These are phyloP conservation scores for Picochlorum sp. DNA, from an alignment of 139 green algal genomes.

Conservation along the genomic window DNA sequence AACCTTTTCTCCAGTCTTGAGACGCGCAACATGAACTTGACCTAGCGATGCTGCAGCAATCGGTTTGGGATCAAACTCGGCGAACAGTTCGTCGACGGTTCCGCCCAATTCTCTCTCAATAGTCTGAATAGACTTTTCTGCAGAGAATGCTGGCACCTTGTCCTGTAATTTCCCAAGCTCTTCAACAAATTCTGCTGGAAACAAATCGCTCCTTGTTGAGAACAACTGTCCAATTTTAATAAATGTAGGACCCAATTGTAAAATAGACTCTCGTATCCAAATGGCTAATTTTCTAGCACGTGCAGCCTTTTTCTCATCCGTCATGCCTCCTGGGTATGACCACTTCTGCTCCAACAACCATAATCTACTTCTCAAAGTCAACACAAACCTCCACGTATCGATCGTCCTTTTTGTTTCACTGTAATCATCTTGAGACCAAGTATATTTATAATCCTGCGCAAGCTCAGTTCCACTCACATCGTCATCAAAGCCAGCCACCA, in stretches of 20 bases:
- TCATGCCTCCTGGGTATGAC: conserved; percentile 50
- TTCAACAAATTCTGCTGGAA: conserved; percentile 88
- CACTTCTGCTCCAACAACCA: conserved; percentile 76
- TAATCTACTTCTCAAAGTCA: conserved; percentile 53
- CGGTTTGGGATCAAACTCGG: conserved; percentile 70
- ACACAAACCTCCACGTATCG: conserved; percentile 82
- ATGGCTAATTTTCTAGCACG: conserved; percentile 27
- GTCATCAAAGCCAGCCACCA: conserved; percentile 34
- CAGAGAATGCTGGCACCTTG: conserved; percentile 89
- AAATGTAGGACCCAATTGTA: conserved; percentile 86
- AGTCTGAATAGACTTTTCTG: conserved; percentile 65
- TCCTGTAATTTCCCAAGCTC: conserved; percentile 97
- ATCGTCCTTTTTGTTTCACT: conserved; percentile 44
- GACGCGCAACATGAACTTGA: conserved; percentile 80
- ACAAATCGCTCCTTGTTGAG: conserved; percentile 89
- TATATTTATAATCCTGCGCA: conserved; percentile 48
- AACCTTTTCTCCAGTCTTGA: conserved; percentile 68
- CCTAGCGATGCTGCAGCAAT: conserved; percentile 92
- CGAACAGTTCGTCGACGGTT: conserved; percentile 66
- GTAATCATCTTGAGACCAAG: conserved; percentile 76
- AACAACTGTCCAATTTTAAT: conserved; percentile 95
- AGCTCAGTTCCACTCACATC: conserved; percentile 2
- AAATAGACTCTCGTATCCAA: conserved; percentile 61
- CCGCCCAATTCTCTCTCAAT: conserved; percentile 72
- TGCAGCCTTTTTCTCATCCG: conserved; percentile 35